Percentiles rank a stretch among this genome's conserved stretches.
phyloP scores from a whole-genome alignment of 2,329 filamentous ascomycete genomes.

The Helminthosporium solani region DNA sequence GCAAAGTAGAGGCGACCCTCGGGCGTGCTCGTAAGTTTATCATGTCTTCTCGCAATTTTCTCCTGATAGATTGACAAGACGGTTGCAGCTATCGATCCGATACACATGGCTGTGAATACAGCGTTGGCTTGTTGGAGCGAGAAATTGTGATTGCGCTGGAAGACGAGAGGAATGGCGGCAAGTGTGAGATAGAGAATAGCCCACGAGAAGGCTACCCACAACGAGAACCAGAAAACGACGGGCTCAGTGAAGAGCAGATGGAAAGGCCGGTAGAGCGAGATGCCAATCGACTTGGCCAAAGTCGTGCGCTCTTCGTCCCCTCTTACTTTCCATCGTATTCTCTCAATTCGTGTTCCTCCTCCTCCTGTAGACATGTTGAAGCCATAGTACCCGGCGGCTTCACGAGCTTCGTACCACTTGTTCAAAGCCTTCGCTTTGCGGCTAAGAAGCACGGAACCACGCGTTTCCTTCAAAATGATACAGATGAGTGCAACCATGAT shows the following conservation, averaged over 20 bases:
- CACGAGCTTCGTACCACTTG: conserved; percentile 73
- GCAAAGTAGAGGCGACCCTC: conserved; percentile 82
- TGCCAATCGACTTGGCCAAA: conserved; percentile 66
- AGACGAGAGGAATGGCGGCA: conserved; percentile 76
- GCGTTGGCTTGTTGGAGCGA: conserved; percentile 65
- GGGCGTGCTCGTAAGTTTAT: conserved; percentile 49
- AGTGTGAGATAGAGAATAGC: conserved; percentile 85
- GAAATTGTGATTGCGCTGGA: conserved; percentile 67
- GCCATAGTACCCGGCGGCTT: conserved; percentile 62
- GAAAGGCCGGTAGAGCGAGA: conserved; percentile 77
- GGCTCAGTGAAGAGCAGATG: conserved; percentile 73
- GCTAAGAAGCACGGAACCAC: conserved; percentile 76
- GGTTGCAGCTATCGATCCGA: conserved; percentile 67
- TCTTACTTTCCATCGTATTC: conserved; percentile 77
- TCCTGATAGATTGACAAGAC: conserved; percentile 72
- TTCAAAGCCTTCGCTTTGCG: conserved; percentile 74
- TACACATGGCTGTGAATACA: conserved; percentile 71
- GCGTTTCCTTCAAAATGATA: conserved; percentile 76
- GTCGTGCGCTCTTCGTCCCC: conserved; percentile 74
- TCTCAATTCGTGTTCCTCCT: conserved; percentile 35
- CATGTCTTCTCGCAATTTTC: conserved; percentile 56
- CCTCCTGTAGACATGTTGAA: conserved; percentile 41
- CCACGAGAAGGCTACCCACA: conserved; percentile 91
- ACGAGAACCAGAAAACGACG: conserved; percentile 80
- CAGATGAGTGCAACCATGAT: conserved; percentile 64